Conservation (phyloP, 1,284 basidiomycete genomes). For the Cutaneotrichosporon dermatis region DNA sequence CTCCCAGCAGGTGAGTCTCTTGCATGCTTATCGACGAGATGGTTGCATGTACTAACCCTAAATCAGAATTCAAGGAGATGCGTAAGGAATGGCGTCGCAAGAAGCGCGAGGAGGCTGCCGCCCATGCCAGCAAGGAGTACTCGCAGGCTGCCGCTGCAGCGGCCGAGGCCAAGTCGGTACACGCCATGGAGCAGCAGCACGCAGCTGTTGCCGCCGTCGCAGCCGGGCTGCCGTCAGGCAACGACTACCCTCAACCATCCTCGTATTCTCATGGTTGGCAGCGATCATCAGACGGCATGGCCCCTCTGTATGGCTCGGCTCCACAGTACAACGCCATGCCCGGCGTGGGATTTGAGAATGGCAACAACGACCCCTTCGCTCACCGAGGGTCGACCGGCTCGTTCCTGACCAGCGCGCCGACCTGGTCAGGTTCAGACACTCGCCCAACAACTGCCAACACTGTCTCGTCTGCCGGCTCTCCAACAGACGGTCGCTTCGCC, state of each 20-base stretch:
- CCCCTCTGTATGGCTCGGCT: neutral
- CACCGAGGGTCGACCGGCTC: conserved; percentile 15
- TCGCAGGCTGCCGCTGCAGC: conserved; percentile 9
- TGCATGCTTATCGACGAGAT: too few species aligned
- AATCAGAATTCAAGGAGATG: conserved; percentile 90
- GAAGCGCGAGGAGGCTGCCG: conserved; percentile 63
- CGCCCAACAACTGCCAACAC: conserved; percentile 22
- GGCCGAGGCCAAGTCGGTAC: conserved; percentile 1
- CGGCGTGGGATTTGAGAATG: neutral
- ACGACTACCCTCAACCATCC: neutral
- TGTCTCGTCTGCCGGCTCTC: conserved; percentile 15
- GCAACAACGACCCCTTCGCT: conserved; percentile 9
- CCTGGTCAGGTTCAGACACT: conserved; percentile 16
- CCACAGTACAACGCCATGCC: neutral
- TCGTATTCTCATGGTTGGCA: conserved; percentile 1
- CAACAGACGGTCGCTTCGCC: conserved; percentile 14
- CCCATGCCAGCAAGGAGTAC: conserved; percentile 22
- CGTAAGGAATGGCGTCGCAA: conserved; percentile 90
- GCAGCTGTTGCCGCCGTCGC: neutral
- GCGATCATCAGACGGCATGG: neutral
- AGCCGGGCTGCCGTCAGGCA: neutral
- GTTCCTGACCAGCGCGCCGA: conserved; percentile 15
- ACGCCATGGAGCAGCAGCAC: neutral
- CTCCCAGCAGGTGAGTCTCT: conserved; percentile 50
- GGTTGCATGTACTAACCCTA: too few species aligned